Conservation (phyloP, 768 basidiomycete species). For the Lentinula aciculospora region DNA sequence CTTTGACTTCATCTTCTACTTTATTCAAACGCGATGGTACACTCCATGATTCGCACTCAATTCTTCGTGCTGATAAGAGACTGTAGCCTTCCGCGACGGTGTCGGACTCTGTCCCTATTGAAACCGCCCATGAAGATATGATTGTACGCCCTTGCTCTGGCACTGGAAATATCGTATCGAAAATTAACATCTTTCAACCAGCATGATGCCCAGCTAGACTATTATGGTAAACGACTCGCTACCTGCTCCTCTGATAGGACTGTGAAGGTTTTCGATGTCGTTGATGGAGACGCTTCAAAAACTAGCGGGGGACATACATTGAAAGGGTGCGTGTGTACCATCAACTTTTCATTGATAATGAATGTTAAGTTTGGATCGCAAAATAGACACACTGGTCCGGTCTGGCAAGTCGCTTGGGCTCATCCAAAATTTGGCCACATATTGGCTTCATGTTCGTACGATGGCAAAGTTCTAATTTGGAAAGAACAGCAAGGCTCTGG, state of each 20-base stretch:
- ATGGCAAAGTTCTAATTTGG: constrained; percentile 98
- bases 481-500: constrained; percentile 75
- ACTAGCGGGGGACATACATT: constrained; percentile 62
- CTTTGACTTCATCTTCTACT: not conserved
- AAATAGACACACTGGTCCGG: constrained; percentile 87
- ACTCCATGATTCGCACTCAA: too few species aligned
- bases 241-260: constrained; percentile 96
- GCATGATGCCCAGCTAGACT: constrained; percentile 98
- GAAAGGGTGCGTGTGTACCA: constrained; percentile 55
- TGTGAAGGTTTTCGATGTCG: constrained; percentile 91
- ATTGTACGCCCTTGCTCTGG: constrained; percentile 56
- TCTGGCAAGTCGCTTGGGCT: constrained; percentile 98
- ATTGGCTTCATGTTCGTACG: constrained; percentile 97
- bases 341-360: not conserved
- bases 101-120: constrained; percentile 76
- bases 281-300: constrained; percentile 77
- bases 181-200: constrained; percentile 23
- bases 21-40: constrained; percentile 3
- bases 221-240: constrained; percentile 94
- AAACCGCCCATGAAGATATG: constrained; percentile 98
- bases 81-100: constrained; percentile 43
- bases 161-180: too few species aligned
- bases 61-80: not conserved
- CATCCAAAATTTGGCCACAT: constrained; percentile 97
- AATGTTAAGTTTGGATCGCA: not conserved